These are phyloP conservation scores for Cladosporium phlei DNA, from an alignment of 2,329 filamentous ascomycete genomes.

Conservation along the genomic window DNA sequence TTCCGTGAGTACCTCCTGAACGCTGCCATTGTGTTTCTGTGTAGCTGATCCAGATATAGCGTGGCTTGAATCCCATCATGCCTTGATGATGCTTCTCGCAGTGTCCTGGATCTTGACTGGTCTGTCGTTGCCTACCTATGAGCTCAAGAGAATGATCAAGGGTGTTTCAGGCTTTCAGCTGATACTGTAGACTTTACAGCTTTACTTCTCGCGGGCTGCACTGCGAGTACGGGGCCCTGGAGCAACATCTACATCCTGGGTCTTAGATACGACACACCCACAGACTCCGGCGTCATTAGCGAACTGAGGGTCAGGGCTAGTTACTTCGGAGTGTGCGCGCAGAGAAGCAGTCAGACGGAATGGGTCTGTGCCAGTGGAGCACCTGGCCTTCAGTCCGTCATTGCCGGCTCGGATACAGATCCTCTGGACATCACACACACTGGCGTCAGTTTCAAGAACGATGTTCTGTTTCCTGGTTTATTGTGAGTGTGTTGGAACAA, in stretches of 20 bases:
- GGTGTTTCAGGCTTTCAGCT: too few species aligned
- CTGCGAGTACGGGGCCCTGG: background rate
- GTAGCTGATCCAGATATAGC: too few species aligned
- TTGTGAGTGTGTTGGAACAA: background rate
- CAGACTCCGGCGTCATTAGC: background rate
- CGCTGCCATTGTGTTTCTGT: too few species aligned
- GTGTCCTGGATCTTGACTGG: background rate
- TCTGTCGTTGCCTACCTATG: background rate
- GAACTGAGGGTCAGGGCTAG: constrained; percentile 6
- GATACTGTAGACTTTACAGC: background rate
- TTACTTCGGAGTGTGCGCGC: constrained; percentile 16
- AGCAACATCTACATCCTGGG: constrained; percentile 1
- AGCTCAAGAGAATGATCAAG: background rate
- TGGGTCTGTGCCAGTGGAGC: constrained; percentile 14
- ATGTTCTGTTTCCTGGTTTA: constrained; percentile 12
- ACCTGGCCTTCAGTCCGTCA: constrained; percentile 7
- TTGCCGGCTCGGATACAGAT: constrained; percentile 1
- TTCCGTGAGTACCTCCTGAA: too few species aligned
- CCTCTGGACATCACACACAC: constrained; percentile 7
- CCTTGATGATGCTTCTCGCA: background rate
- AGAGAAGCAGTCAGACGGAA: background rate
- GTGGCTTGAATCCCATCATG: background rate
- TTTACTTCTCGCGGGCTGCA: constrained; percentile 2
- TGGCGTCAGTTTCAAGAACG: constrained; percentile 1
- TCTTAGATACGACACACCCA: background rate